Evolutionary conservation across 2,329 filamentous ascomycete genomes (phyloP).

Genomic region (Claviceps humidiphila): DNA sequence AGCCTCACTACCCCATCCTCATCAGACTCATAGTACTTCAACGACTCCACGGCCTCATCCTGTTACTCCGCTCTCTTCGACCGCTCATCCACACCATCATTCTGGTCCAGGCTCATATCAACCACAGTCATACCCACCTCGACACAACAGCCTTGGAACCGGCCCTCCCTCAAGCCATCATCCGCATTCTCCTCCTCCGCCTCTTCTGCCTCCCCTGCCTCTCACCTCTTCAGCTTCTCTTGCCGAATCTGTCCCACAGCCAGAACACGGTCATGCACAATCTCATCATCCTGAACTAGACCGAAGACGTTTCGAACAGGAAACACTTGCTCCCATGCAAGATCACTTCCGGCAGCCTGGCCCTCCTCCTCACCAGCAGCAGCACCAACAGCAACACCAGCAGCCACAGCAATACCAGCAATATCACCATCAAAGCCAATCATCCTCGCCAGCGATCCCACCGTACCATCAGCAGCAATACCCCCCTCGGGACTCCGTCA

Average conservation of each 20-base stretch:
- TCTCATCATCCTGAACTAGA: constrained; percentile 30
- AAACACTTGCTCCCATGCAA: constrained; percentile 40
- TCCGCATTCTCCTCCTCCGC: not conserved
- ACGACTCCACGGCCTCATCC: constrained; percentile 11
- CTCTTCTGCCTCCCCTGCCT: not conserved
- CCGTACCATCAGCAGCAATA: constrained; percentile 30
- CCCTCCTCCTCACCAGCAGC: constrained; percentile 8
- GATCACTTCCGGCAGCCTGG: constrained; percentile 30
- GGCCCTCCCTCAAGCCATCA: constrained; percentile 7
- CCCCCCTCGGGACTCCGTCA: constrained; percentile 34
- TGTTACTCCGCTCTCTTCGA: constrained; percentile 12
- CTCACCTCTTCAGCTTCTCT: constrained; percentile 1
- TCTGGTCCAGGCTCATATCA: constrained; percentile 26
- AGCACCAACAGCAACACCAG: constrained; percentile 7
- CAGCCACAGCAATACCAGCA: constrained; percentile 10
- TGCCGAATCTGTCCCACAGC: constrained; percentile 13
- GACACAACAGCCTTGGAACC: constrained; percentile 19
- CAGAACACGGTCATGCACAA: constrained; percentile 18
- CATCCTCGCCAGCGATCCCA: constrained; percentile 31
- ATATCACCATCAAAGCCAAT: constrained; percentile 12
- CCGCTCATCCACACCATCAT: constrained; percentile 9
- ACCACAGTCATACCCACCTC: constrained; percentile 26
- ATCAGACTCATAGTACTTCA: constrained; percentile 15
- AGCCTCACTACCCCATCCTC: constrained; percentile 34
- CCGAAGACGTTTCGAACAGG: constrained; percentile 44